A percentile compares a stretch with the other conserved stretches of the same genome.
These are phyloP conservation scores for Petrea volubilis DNA, from an alignment of 257 asterid species.

Conservation along the genomic window DNA sequence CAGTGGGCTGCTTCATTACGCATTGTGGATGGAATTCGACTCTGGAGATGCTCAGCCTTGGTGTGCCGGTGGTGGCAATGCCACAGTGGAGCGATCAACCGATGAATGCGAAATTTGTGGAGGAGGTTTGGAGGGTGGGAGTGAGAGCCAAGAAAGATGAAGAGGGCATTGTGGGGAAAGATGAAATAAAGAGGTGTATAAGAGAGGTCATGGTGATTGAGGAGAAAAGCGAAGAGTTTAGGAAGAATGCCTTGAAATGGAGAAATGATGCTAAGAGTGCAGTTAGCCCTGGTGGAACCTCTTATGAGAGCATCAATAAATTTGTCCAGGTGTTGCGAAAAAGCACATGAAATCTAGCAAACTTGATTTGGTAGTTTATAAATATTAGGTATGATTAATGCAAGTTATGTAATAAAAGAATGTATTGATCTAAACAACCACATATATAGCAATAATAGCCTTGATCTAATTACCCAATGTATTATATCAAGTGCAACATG, in stretches of 20 bases:
- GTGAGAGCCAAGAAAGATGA: background rate
- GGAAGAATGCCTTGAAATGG: background rate
- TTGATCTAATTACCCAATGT: too few species aligned
- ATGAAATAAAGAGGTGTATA: background rate
- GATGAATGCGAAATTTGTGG: background rate
- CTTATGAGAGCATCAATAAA: background rate
- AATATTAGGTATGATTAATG: too few species aligned
- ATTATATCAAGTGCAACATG: too few species aligned
- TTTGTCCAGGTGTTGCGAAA: background rate
- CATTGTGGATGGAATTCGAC: too few species aligned
- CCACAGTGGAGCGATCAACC: background rate
- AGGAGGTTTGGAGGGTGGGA: background rate
- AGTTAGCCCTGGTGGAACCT: background rate
- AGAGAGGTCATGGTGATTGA: background rate
- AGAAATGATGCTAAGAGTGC: background rate
- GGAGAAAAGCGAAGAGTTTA: background rate
- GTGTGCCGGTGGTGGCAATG: too few species aligned
- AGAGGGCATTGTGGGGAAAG: background rate
- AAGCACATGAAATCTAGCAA: background rate
- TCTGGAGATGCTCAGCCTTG: too few species aligned
- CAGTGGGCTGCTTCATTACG: too few species aligned
- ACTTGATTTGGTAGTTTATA: background rate
- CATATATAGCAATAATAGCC: too few species aligned
- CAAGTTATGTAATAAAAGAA: too few species aligned
- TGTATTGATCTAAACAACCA: too few species aligned